A percentile compares a stretch with the other conserved stretches of the same genome.
These are phyloP conservation scores for Talaromyces sp. DNA, from an alignment of 2,329 filamentous ascomycete species.

Conservation along the genomic window DNA sequence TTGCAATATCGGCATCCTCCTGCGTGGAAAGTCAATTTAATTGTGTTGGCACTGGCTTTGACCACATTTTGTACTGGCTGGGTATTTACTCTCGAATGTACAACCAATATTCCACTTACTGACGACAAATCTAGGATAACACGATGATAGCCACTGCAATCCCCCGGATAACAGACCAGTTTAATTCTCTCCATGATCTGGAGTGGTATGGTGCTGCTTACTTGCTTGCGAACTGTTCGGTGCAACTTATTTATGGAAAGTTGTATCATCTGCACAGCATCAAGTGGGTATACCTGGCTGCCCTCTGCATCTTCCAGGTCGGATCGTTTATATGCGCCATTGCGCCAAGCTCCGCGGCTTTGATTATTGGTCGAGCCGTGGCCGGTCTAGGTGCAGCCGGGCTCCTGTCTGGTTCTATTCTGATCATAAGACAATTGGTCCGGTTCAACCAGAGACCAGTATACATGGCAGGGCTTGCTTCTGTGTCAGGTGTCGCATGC, in stretches of 20 bases:
- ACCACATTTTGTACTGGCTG: background rate
- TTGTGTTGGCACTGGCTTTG: background rate
- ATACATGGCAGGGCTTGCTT: slow-evolving; percentile 28
- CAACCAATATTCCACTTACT: background rate
- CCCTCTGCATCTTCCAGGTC: slow-evolving; percentile 31
- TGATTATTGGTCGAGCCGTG: slow-evolving; percentile 31
- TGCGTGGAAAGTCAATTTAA: background rate
- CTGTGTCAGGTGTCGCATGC: slow-evolving; percentile 28
- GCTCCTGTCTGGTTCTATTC: slow-evolving; percentile 19
- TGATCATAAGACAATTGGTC: slow-evolving; percentile 26
- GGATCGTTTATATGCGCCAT: slow-evolving; percentile 29
- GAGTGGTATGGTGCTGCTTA: slow-evolving; percentile 40
- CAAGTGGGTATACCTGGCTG: slow-evolving; percentile 29
- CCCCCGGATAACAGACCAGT: slow-evolving; percentile 37
- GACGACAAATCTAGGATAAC: slow-evolving; percentile 13
- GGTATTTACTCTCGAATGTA: background rate
- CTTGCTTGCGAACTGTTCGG: slow-evolving; percentile 30
- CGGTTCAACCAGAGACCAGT: slow-evolving; percentile 25
- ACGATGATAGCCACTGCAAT: slow-evolving; percentile 37
- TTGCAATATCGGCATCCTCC: background rate
- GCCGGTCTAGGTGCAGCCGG: slow-evolving; percentile 27
- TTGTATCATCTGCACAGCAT: slow-evolving; percentile 29
- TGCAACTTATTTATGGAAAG: slow-evolving; percentile 31
- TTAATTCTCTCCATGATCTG: slow-evolving; percentile 36
- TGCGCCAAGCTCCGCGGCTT: slow-evolving; percentile 21